Percentiles rank a stretch among this genome's conserved stretches.
phyloP scores from a whole-genome alignment of 2,329 filamentous ascomycete genomes.

The Cytospora paraplurivora region DNA sequence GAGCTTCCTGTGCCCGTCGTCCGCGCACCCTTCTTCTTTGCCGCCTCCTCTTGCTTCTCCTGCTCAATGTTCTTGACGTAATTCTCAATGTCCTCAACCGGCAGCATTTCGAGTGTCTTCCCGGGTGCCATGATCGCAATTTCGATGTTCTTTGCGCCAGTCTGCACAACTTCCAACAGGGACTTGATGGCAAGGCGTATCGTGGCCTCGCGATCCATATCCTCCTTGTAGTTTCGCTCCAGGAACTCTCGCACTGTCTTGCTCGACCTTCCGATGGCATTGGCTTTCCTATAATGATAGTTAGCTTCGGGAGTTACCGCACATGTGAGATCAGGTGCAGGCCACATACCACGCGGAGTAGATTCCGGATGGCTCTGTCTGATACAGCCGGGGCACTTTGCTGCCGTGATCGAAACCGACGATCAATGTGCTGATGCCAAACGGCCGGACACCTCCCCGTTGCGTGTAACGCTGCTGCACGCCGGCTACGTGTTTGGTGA shows the following conservation, averaged over 20 bases:
- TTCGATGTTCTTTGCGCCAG: constrained; percentile 99
- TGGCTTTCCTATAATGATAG: constrained; percentile 78
- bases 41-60: constrained; percentile 98
- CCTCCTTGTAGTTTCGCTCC: constrained; percentile 97
- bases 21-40: constrained; percentile 89
- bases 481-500: constrained; percentile 96
- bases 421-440: constrained; percentile 96
- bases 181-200: constrained; percentile 98
- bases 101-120: constrained; percentile 88
- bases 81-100: constrained; percentile 91
- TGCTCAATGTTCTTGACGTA: constrained; percentile 99
- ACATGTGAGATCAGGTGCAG: constrained; percentile 25
- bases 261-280: constrained; percentile 96
- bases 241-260: constrained; percentile 99
- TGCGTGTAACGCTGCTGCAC: constrained; percentile 99
- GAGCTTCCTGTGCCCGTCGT: constrained; percentile 70
- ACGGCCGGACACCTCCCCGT: constrained; percentile 96
- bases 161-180: constrained; percentile 95
- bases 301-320: constrained; percentile 15
- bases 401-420: constrained; percentile 98
- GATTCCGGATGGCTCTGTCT: constrained; percentile 99
- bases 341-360: constrained; percentile 89
- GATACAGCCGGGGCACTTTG: constrained; percentile 86
- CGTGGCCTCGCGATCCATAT: constrained; percentile 94
- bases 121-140: constrained; percentile 97